Percentiles rank a stretch among this genome's conserved stretches.
phyloP scores from a whole-genome alignment of 768 basidiomycete genomes.

The Macrolepiota albuminosa region DNA sequence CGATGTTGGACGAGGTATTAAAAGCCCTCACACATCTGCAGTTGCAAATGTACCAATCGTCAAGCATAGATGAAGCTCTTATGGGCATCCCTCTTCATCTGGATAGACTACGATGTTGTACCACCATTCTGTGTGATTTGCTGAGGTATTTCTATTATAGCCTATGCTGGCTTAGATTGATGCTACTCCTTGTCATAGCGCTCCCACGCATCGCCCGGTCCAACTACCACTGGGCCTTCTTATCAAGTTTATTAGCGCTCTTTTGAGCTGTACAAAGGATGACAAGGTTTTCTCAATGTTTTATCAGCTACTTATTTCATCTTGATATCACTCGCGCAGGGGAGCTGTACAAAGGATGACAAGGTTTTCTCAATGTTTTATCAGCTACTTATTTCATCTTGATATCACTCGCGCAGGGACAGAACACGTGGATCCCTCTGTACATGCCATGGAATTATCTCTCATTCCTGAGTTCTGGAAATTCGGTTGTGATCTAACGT shows the following conservation, averaged over 20 bases:
- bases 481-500: slow-evolving; percentile 48
- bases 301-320: neutral
- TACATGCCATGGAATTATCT: slow-evolving; percentile 51
- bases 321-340: slow-evolving; percentile 26
- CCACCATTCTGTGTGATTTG: slow-evolving; percentile 47
- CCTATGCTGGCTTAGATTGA: neutral
- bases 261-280: slow-evolving; percentile 45
- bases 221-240: slow-evolving; percentile 65
- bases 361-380: slow-evolving; percentile 25
- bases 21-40: neutral
- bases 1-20: neutral
- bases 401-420: slow-evolving; percentile 30
- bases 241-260: slow-evolving; percentile 43
- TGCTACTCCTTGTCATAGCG: slow-evolving; percentile 31
- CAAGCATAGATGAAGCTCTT: slow-evolving; percentile 31
- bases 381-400: neutral
- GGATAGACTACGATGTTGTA: slow-evolving; percentile 55
- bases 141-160: slow-evolving; percentile 36
- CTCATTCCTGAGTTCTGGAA: slow-evolving; percentile 48
- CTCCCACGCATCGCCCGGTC: slow-evolving; percentile 56
- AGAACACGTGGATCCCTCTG: slow-evolving; percentile 43
- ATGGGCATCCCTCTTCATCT: slow-evolving; percentile 49
- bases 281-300: slow-evolving; percentile 31
- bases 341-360: slow-evolving; percentile 41
- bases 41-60: slow-evolving; percentile 3